Evolutionary conservation across 2,329 filamentous ascomycete genomes (phyloP), one percentile per base, ranked within the genome.

Genomic region (Cryphonectria carpinicola): DNA sequence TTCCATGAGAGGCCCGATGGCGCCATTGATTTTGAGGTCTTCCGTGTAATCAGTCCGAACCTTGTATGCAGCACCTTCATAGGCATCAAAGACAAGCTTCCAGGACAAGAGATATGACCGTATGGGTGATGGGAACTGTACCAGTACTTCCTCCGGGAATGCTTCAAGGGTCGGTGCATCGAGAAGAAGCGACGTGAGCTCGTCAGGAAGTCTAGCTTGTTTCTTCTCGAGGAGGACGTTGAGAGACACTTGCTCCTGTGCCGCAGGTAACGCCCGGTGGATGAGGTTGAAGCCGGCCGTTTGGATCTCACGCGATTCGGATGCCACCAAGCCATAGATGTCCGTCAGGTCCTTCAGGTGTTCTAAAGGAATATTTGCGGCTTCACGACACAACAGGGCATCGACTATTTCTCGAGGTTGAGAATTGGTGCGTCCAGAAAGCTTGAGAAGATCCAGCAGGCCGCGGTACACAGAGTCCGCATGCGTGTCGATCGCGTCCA

Each of bases 71-170:
- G 94, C 90, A 28, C 90, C 89, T 25, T 85, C 84, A 77, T 95
- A 97, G 61, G 95, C 91, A 75, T 97, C 94, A 77, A 97, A 98
- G 0, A 98, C 86, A 1, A 98, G 85, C 73, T 93, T 89, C 96
- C 96, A 99, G 14, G 93, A 92, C 39, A 97, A 84, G 3, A 99
- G 85, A 77, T 98, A 99, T 13, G 91, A 89, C 67, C 94, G 89
- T 64, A 97, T 84, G 0, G 87, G 78, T 0, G 89, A 83, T 14
- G 94, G 94, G 75, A 95, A 92, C 22, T 88, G 84, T 6, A 90
- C 86, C 32, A 94, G 89, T 49, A 87, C 84, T 11, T 91, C 87
- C 63, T 92, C 89, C 0, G 87, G 84, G 62, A 94, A 88, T 17
- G 85, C 84, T n/a, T 92, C 87, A 3, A 93, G 84, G 0, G 90